Base-by-base conservation (phyloP, 352 stramenopile genomes). In the Phytopythium aichiense region DNA sequence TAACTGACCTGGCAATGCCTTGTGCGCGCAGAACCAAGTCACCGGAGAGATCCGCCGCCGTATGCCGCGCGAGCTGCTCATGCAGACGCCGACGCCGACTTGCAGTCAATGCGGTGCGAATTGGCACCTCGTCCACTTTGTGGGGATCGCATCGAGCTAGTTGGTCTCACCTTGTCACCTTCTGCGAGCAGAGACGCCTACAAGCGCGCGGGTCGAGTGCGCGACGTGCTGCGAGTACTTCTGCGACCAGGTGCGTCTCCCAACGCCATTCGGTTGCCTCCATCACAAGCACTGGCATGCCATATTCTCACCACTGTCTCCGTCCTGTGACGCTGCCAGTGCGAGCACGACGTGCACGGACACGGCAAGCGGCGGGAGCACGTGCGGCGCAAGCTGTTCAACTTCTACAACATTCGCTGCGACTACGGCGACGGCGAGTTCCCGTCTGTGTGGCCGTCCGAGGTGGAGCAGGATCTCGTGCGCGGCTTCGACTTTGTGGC, bases 371-470 rank as follows among this genome's bases (percentile, higher is more conserved):
- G 93, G 11, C 68, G 74, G 4, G 25, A 66, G 1, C 94, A 98
- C 68, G 40, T 68, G 31, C 94, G 83, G 46, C 79, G 90, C 13
- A 74, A 77, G 31, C 58, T 98, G 15, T 98, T 96, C 74, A 92
- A 98, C 75, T 97, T 80, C 60, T 98, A 98, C 65, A 87, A 80
- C 30, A 83, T 83, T 30, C 82, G 93, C n/a, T 81, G 94, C 45
- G 93, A 98, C 67, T 97, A 96, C 52, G 87, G 88, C 58, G 87
- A 97, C 60, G 90, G 89, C 30, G 84, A 89, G 11, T 97, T 97
- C 58, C 89, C 90, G 16, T 96, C 87, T 13, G 74, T 81, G 31
- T 98, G 92, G 92, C 92, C 88, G 12, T 87, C 87, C 0, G 92
- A 98, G 54, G 87, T 94, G 8, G 62, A 84, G 9, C 89, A 97